phyloP scores from a whole-genome alignment of 805 yeast species.

The Barnettozyma pratensis region DNA sequence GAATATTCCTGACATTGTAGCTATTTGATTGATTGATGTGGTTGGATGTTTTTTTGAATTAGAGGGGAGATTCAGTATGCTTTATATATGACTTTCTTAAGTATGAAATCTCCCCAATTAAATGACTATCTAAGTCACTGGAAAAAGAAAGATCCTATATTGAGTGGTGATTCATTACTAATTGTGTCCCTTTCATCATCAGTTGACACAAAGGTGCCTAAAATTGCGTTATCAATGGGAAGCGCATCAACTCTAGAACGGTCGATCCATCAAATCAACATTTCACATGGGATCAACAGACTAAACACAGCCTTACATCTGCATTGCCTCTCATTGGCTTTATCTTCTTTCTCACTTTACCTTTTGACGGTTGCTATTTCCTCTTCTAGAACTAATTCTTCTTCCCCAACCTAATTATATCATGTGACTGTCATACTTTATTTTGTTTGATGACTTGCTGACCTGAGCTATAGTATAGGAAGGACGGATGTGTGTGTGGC shows the following conservation, averaged over 20 bases:
- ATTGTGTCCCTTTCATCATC: too few species aligned
- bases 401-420: neutral
- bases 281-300: too few species aligned
- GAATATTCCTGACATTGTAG: constrained; percentile 28
- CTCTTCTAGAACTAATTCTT: neutral
- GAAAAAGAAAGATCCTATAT: too few species aligned
- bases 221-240: too few species aligned
- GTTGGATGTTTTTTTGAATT: neutral
- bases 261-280: too few species aligned
- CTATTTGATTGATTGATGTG: neutral
- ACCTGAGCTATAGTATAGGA: neutral
- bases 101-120: too few species aligned
- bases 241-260: too few species aligned
- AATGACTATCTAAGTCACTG: too few species aligned
- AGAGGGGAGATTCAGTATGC: neutral
- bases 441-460: neutral
- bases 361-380: neutral
- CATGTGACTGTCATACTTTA: neutral
- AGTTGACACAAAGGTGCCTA: too few species aligned
- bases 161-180: too few species aligned
- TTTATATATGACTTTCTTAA: neutral
- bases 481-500: too few species aligned
- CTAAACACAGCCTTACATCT: neutral
- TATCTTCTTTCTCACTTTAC: neutral
- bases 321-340: neutral